Percentiles rank a stretch among this genome's conserved stretches.
Evolutionary conservation across 768 basidiomycete species (phyloP).

Genomic region (Paxillus involutus): DNA sequence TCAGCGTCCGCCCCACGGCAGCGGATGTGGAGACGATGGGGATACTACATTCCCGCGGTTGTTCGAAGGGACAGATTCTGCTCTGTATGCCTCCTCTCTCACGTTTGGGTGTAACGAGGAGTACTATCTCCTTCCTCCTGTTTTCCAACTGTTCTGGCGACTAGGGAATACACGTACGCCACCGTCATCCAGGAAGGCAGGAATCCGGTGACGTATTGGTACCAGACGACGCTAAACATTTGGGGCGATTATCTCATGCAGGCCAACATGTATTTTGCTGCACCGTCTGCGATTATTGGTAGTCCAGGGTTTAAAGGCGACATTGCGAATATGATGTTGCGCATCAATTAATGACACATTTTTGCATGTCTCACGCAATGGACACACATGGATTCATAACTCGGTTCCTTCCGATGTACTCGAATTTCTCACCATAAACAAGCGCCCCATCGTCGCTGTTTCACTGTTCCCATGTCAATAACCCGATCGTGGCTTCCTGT

Average conservation of each 20-base stretch:
- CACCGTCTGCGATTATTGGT: constrained; percentile 37
- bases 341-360: too few species aligned
- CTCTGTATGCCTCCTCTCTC: constrained; percentile 36
- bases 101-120: constrained; percentile 39
- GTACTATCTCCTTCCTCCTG: constrained; percentile 35
- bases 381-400: too few species aligned
- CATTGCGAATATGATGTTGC: constrained; percentile 30
- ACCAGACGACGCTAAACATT: constrained; percentile 37
- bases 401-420: too few species aligned
- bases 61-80: constrained; percentile 37
- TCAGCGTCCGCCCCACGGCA: constrained; percentile 34
- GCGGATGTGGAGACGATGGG: constrained; percentile 12
- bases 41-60: constrained; percentile 19
- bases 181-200: constrained; percentile 20
- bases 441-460: too few species aligned
- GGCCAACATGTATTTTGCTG: constrained; percentile 46
- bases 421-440: too few species aligned
- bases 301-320: constrained; percentile 35
- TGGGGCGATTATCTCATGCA: constrained; percentile 39
- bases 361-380: too few species aligned
- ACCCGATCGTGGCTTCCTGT: too few species aligned
- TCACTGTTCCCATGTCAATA: too few species aligned
- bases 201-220: constrained; percentile 26
- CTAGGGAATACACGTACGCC: constrained; percentile 35
- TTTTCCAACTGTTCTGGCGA: constrained; percentile 35